phyloP scores from a whole-genome alignment of 2,329 filamentous ascomycete species.

The Penicillium sp. region DNA sequence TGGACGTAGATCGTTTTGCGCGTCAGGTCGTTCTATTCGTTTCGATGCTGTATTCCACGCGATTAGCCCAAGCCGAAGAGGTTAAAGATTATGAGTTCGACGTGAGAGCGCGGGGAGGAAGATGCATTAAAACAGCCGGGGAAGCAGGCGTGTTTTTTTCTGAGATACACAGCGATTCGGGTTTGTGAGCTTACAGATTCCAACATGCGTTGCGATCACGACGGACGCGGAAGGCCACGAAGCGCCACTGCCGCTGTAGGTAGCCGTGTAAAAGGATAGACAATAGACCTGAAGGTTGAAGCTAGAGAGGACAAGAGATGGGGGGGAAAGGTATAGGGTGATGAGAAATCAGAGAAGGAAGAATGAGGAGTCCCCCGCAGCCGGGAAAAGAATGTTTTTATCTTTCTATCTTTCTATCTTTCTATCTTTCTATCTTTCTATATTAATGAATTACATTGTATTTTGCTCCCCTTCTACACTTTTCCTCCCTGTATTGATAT shows the following conservation, averaged over 20 bases:
- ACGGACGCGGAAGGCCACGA: constrained; percentile 6
- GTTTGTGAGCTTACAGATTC: constrained; percentile 15
- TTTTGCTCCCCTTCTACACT: neutral
- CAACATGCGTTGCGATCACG: constrained; percentile 16
- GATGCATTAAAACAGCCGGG: neutral
- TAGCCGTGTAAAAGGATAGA: neutral
- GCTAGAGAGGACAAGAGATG: neutral
- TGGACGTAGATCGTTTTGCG: neutral
- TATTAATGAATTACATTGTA: neutral
- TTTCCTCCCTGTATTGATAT: neutral
- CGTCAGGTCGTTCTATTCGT: neutral
- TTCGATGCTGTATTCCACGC: neutral
- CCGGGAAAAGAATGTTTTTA: constrained; percentile 4
- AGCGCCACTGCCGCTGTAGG: constrained; percentile 8
- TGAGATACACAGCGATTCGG: neutral
- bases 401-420: constrained; percentile 1
- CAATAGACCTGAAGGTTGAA: no score
- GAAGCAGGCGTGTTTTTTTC: neutral
- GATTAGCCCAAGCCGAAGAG: neutral
- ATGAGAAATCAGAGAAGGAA: constrained; percentile 4
- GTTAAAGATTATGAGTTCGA: neutral
- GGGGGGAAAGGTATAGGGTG: neutral
- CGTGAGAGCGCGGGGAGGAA: neutral
- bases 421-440: constrained; percentile 1
- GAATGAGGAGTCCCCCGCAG: neutral